Percentiles rank a stretch among this genome's conserved stretches.
Conservation (phyloP, 2,329 filamentous ascomycete genomes). For the Hirsutella thompsonii region DNA sequence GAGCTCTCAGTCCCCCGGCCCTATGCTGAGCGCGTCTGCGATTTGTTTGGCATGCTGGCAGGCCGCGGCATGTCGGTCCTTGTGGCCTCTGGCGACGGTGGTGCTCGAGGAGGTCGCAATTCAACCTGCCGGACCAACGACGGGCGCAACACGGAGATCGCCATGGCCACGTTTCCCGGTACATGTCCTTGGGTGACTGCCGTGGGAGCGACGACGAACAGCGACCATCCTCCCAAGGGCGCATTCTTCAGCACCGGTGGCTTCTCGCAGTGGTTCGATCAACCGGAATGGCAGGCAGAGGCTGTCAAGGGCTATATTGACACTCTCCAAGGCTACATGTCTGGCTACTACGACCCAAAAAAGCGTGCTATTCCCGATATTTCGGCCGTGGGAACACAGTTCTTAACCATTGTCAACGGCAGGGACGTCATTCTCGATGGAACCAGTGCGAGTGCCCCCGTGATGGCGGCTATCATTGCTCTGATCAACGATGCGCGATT, state of each 20-base stretch:
- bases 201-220: slow-evolving; percentile 43
- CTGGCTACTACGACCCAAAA: slow-evolving; percentile 27
- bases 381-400: slow-evolving; percentile 44
- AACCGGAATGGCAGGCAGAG: slow-evolving; percentile 30
- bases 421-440: slow-evolving; percentile 18
- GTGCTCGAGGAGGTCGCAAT: slow-evolving; percentile 26
- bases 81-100: slow-evolving; percentile 37
- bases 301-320: slow-evolving; percentile 27
- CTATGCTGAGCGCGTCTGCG: slow-evolving; percentile 40
- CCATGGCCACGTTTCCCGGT: slow-evolving; percentile 50
- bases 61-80: slow-evolving; percentile 38
- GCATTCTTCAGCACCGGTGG: slow-evolving; percentile 36
- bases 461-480: slow-evolving; percentile 40
- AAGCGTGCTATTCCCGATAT: slow-evolving; percentile 40
- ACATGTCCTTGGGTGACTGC: slow-evolving; percentile 57
- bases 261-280: slow-evolving; percentile 36
- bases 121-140: slow-evolving; percentile 47
- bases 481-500: slow-evolving; percentile 41
- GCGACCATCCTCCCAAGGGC: slow-evolving; percentile 22
- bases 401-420: slow-evolving; percentile 23
- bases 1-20: slow-evolving; percentile 38
- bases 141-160: slow-evolving; percentile 38
- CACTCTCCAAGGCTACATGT: slow-evolving; percentile 26
- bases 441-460: slow-evolving; percentile 40
- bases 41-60: slow-evolving; percentile 38